Base-by-base conservation (phyloP, 2,329 filamentous ascomycete genomes). In the Pyrenochaeta sp. region DNA sequence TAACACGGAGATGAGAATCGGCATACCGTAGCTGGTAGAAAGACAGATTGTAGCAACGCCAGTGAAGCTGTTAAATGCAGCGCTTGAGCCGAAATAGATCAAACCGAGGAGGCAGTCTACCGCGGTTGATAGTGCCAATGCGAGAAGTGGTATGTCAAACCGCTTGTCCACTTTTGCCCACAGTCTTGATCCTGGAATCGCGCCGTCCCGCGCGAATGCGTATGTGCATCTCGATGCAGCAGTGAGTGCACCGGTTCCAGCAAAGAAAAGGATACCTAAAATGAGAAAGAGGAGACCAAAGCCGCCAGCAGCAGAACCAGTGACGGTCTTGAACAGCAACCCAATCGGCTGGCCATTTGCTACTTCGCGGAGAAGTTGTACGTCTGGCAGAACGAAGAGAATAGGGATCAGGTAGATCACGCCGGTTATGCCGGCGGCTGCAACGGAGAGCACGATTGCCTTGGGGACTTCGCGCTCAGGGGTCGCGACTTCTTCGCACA, bases 21-120 rank as follows among this genome's bases (percentile, higher is more conserved):
- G 90, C 14, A 92, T 81, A 12, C 87, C 89, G 72, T 93, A 93
- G 0, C 88, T 91, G 3, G 87, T 86, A 0, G 86, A 89, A 0
- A 93, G 83, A 60, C 89, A 92, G 69, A 93, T 92, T 4, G 90
- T 92, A 1, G 90, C 90, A 1, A 92, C 89, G 23, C 90, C 89
- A 0, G 90, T 92, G 74, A 93, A 92, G 9, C 86, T 88, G 79
- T 89, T 90, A 78, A 93, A 93, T 0, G 90, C 90, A 0, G 89
- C 88, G 0, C 85, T 84, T 1, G 87, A 90, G 9, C 90, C 90
- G 60, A 93, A 91, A 77, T 91, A 93, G 73, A 93, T 92, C 60
- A 90, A 81, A 0, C 90, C 90, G 0, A 93, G 81, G 10, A 92
- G 77, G 61, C 86, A 89, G 72, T 90, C 87, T 37, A 93, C 85